A percentile compares a stretch with the other conserved stretches of the same genome.
phyloP scores from a whole-genome alignment of 208 protist genomes.

The Crithidia expoeki region DNA sequence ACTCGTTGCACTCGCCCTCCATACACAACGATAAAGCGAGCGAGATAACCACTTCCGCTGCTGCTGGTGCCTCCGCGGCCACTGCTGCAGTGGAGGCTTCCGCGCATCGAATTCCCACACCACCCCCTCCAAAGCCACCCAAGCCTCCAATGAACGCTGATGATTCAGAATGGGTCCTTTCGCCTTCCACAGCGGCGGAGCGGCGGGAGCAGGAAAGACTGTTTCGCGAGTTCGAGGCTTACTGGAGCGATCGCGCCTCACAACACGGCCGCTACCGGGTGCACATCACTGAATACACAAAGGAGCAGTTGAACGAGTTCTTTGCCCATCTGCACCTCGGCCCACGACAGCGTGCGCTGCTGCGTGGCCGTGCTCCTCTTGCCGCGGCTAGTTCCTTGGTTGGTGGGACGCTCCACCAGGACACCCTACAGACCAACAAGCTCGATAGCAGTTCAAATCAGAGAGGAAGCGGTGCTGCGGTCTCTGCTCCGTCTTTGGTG shows the following conservation, averaged over 20 bases:
- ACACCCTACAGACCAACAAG: neutral
- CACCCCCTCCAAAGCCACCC: neutral
- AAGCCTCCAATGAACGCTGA: neutral
- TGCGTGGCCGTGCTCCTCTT: conserved; percentile 70
- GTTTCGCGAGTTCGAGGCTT: conserved; percentile 55
- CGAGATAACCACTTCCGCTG: neutral
- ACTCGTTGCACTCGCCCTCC: neutral
- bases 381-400: conserved; percentile 58
- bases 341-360: conserved; percentile 46
- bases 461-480: neutral
- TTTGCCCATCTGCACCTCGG: conserved; percentile 65
- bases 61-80: neutral
- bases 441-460: neutral
- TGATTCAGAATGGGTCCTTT: conserved; percentile 10
- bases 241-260: conserved; percentile 29
- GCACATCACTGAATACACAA: conserved; percentile 60
- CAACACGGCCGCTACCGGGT: conserved; percentile 39
- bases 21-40: neutral
- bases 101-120: neutral
- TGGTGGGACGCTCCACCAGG: conserved; percentile 75
- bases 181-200: conserved; percentile 34
- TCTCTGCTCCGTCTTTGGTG: neutral
- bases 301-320: conserved; percentile 69
- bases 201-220: conserved; percentile 54
- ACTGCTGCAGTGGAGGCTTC: neutral